These are phyloP conservation scores for Trichosporon sp. DNA, from an alignment of 1,284 basidiomycete genomes.

Conservation along the genomic window DNA sequence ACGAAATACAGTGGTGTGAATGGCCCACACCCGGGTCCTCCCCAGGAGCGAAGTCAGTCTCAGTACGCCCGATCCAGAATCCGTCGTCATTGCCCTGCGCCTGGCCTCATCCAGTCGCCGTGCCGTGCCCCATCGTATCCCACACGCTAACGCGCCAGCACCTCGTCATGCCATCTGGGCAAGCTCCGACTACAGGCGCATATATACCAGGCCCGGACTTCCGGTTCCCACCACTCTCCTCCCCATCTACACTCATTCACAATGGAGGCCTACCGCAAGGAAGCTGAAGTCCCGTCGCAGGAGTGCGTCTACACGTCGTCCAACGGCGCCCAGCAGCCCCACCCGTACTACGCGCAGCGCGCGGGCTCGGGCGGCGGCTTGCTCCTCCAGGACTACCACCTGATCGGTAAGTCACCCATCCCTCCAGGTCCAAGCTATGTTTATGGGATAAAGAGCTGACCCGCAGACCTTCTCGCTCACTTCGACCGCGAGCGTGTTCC, in stretches of 20 bases:
- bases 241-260: not conserved
- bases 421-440: not conserved
- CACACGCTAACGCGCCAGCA: not conserved
- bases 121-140: not conserved
- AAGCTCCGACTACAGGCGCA: not conserved
- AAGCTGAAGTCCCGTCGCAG: not conserved
- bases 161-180: not conserved
- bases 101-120: not conserved
- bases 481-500: conserved; percentile 63
- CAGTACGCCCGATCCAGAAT: not conserved
- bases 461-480: conserved; percentile 55
- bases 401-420: conserved; percentile 11
- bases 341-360: conserved; percentile 64
- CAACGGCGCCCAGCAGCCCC: conserved; percentile 66
- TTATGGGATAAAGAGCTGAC: not conserved
- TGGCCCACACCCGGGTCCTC: not conserved
- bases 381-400: conserved; percentile 66
- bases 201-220: not conserved
- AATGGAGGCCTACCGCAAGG: not conserved
- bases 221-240: not conserved
- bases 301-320: conserved; percentile 69
- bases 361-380: conserved; percentile 72
- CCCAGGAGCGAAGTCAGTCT: not conserved
- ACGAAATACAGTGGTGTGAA: not conserved
- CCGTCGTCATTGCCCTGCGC: not conserved